Evolutionary conservation across 352 stramenopile genomes (phyloP), one percentile per base, ranked within the genome.

Genomic region (Thalassiosira exigua): DNA sequence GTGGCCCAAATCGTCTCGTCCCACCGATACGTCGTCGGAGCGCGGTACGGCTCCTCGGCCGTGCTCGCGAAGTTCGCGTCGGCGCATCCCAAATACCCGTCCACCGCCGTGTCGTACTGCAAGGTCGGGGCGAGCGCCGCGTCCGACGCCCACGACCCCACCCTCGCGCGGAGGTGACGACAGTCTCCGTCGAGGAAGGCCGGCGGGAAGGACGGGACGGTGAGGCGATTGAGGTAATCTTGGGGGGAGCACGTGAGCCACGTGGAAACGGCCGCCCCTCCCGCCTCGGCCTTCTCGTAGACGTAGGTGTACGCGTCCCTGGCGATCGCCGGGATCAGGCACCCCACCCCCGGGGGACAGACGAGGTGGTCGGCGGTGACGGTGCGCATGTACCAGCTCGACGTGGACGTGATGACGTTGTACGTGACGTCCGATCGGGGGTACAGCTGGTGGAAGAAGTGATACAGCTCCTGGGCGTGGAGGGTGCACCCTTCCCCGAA

Each of bases 41-140:
- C 14, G 12, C 76, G 39, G 46, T 72, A 81, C 17, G 76, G 76
- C 9, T 74, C 58, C 36, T 80, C 69, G 11, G 69, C 70, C 12
- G 76, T 79, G 36, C 54, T 9, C 3, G 24, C 21, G 50, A 84
- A 84, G 56, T 76, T 69, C 0, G 44, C 41, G 58, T 84, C 76
- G 19, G 76, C 76, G 64, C 68, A 81, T 24, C 76, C 76, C 7
- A 81, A 46, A 53, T 84, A 84, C 32, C 69, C 69, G 24, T 81
- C 65, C 5, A 81, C 69, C 0, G 70, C 33, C 0, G 19, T 56
- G 2, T 17, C 21, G 30, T 84, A 84, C 30, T 81, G 76, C 48
- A 81, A 32, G 17, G 19, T 42, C 3, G 76, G 52, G 0, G 76
- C 76, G 12, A 79, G 36, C 0, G 52, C 59, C 27, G 67, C 21